Base-by-base conservation (phyloP, 2,329 filamentous ascomycete genomes). In the Aureobasidium musti region DNA sequence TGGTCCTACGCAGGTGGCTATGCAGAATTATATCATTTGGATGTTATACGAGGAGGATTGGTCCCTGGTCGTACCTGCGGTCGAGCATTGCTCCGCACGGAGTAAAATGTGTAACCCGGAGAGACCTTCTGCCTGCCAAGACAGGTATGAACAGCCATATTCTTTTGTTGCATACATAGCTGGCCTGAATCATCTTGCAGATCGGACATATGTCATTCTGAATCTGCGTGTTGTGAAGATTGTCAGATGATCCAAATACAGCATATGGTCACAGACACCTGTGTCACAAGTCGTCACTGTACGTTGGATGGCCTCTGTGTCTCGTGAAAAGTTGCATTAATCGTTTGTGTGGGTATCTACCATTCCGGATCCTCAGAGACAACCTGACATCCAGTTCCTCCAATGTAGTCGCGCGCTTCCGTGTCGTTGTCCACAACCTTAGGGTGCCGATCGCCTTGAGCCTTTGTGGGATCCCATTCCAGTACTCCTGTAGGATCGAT, bases 401-500 rank as follows among this genome's bases (percentile, higher is more conserved):
- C 70, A 35, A 72, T 69, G 35, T 59, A 71, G 43, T 70, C 69
- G 49, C 68, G 67, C 2, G 70, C 70, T 33, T 69, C 61, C 5
- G 39, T 63, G 19, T 72, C 69, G 19, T 69, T 50, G 2, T 66
- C 47, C 2, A 71, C 70, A 11, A 72, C 68, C 41, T 69, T 67
- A 1, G 70, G 70, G 63, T 72, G 65, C 8, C 61, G 47, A 14
- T 30, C 41, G 1, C 66, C 59, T 23, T 70, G 68, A 17, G 64
- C 67, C 10, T 69, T 67, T 30, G 53, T n/a, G 7, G 5, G 23
- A 2, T 71, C 67, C 70, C 70, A 72, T 19, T 68, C 67, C 26
- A 72, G 47, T 7, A 72, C 68, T 0, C 54, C 59, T 5, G 65
- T 61, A 1, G 70, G 70, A 41, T 72, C 70, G 23, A 72, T 72